Conservation (phyloP, 495 filamentous ascomycete species). For the Lasiosphaeria hispida region DNA sequence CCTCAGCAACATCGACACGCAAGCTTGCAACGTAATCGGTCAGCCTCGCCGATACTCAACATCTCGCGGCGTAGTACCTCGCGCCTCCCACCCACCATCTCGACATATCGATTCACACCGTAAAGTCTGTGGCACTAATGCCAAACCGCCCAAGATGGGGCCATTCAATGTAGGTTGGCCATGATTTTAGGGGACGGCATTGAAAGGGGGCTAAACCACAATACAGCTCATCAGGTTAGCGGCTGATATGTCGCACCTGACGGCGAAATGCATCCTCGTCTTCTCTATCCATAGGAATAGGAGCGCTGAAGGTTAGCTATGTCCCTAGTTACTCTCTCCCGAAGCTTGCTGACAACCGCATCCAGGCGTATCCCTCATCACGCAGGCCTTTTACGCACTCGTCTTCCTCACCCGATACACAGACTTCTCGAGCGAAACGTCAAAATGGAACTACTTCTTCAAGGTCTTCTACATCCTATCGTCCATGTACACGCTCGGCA, state of each 20-base stretch:
- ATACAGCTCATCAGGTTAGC: conserved; percentile 70
- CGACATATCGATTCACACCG: not conserved
- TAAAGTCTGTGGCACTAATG: not conserved
- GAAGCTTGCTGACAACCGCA: not conserved
- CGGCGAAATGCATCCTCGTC: conserved; percentile 85
- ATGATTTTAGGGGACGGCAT: not conserved
- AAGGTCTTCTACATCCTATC: conserved; percentile 86
- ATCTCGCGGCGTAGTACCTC: too few species aligned
- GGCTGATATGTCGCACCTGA: conserved; percentile 78
- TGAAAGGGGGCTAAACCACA: not conserved
- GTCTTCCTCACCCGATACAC: conserved; percentile 89
- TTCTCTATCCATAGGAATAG: conserved; percentile 85
- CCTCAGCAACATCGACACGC: not conserved
- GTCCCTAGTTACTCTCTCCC: not conserved
- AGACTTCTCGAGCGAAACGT: conserved; percentile 62
- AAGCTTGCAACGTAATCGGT: not conserved
- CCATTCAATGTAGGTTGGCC: not conserved
- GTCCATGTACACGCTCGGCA: conserved; percentile 79
- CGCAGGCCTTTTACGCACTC: conserved; percentile 79
- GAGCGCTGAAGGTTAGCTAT: conserved; percentile 75
- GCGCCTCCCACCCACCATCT: not conserved
- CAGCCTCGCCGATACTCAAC: too few species aligned
- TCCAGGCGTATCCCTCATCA: conserved; percentile 87
- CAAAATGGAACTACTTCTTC: conserved; percentile 65
- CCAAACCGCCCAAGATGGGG: not conserved